Base-by-base conservation (phyloP, 345 rosid species). In the Brassica napus region DNA sequence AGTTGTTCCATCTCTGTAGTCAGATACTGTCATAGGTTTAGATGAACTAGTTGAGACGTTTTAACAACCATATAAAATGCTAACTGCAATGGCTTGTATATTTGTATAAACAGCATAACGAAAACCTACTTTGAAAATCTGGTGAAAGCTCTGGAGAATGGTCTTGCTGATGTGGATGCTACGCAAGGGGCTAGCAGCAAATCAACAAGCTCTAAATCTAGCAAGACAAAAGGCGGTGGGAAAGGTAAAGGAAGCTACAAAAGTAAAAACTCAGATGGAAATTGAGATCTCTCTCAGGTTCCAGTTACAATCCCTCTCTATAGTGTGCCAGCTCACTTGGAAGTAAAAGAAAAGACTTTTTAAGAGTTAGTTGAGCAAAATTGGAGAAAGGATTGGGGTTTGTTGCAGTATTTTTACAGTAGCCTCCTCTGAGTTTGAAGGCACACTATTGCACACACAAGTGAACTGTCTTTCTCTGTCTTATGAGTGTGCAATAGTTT, bases 81-180 rank as follows among this genome's bases (percentile, higher is more conserved):
- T 79, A 79, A 79, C 66, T 4, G 32, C 12, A 72, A 9, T 66
- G 23, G 18, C 15, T 68, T 75, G 14, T 35, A 42, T 74, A 6
- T 1, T 31, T 78, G 54, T 73, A n/a, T 63, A 6, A 60, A 82
- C 96, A 93, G 98, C 66, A 95, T 91, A 60, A 93, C 98, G 8
- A 90, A 87, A 81, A 91, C 85, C 75, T 91, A 87, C 83, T 93
- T 93, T 9, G 97, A 91, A 83, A 93, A 91, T 84, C 84, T 93
- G 76, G 92, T 93, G 64, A 88, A 87, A 78, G 97, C 97, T 21
- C 79, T 93, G 67, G 97, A 93, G 87, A 93, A 87, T 78, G 97
- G 93, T 15, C 87, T 93, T 24, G 83, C 88, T 68, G 98, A 91
- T 81, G 94, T 93, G 37, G 78, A 81, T 64, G 4, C 49, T 42